Evolutionary conservation across 495 filamentous ascomycete genomes (phyloP).

Genomic region (Annulohypoxylon stygium): DNA sequence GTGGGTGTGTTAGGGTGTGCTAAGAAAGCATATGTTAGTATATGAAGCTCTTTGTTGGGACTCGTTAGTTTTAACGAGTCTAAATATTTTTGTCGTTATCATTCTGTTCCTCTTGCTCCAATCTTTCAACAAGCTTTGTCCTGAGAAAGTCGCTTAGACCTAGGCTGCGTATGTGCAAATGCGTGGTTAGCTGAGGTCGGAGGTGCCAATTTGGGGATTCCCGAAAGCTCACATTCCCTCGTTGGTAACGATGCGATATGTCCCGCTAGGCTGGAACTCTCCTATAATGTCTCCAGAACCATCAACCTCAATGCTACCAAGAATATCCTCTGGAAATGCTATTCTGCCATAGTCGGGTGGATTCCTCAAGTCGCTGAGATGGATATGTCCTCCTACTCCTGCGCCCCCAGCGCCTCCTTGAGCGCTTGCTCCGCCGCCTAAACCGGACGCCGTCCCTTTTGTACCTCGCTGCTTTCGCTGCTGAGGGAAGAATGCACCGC

Average conservation of each 20-base stretch:
- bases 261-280: constrained; percentile 75
- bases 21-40: neutral
- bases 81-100: neutral
- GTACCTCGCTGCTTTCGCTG: constrained; percentile 42
- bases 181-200: constrained; percentile 32
- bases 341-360: constrained; percentile 93
- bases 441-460: constrained; percentile 44
- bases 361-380: constrained; percentile 84
- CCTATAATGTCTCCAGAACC: constrained; percentile 75
- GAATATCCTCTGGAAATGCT: constrained; percentile 91
- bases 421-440: constrained; percentile 77
- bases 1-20: neutral
- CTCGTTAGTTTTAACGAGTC: neutral
- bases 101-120: constrained; percentile 61
- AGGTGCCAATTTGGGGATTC: constrained; percentile 2
- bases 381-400: constrained; percentile 87
- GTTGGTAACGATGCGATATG: constrained; percentile 76
- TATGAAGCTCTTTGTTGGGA: neutral
- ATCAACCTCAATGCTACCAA: constrained; percentile 92
- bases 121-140: constrained; percentile 66
- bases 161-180: constrained; percentile 54
- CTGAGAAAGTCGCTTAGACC: constrained; percentile 69
- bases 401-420: constrained; percentile 88
- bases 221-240: constrained; percentile 73
- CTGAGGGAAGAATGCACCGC: constrained; percentile 72